Base-by-base conservation (phyloP, 1,139 yeast genomes). In the Saccharomyces hybrid region DNA sequence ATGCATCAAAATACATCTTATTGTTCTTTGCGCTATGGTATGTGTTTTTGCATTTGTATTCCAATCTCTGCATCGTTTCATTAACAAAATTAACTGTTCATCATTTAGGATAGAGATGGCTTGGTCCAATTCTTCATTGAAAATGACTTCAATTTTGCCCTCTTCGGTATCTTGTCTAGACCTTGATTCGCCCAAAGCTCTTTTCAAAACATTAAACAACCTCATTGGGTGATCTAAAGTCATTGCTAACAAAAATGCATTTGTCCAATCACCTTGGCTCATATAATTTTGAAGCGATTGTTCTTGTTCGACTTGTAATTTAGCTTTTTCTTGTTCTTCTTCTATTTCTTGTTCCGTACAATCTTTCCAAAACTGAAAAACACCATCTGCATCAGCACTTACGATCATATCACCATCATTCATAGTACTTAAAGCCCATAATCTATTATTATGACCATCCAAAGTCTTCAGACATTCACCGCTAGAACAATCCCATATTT, bases 301-400 rank as follows among this genome's bases (percentile, higher is more conserved):
- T 63, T 91, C 97, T 69, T 88, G 86, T 70, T 91, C 98, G 14
- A 93, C 81, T 61, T 78, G 80, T 53, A 74, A 65, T 59, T 81
- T 85, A 51, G 78, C 78, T 55, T 76, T 75, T 59, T 77, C 80
- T 47, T 70, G 66, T 49, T 73, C 73, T 59, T 79, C 81, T 57
- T 77, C 78, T 56, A 76, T 77, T 53, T 76, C 78, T 65, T 86
- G 89, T 56, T 83, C 91, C 2, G 96, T 88, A 64, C 86, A 84
- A 71, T 93, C 99, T 54, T 76, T 75, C 99, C 99, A 93, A 49
- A 87, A 76, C 50, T 88, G 87, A 59, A 93, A 79, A 50, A 88
- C 86, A 53, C 98, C 97, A 70, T 93, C 98, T 1, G 97, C 97
- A 70, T 95, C 98, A 1, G 97, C 98, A 54, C 90, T 82, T 1